Evolutionary conservation across 371 early-diverging fungal species (phyloP).

Genomic region (Syncephalastrum sp.): DNA sequence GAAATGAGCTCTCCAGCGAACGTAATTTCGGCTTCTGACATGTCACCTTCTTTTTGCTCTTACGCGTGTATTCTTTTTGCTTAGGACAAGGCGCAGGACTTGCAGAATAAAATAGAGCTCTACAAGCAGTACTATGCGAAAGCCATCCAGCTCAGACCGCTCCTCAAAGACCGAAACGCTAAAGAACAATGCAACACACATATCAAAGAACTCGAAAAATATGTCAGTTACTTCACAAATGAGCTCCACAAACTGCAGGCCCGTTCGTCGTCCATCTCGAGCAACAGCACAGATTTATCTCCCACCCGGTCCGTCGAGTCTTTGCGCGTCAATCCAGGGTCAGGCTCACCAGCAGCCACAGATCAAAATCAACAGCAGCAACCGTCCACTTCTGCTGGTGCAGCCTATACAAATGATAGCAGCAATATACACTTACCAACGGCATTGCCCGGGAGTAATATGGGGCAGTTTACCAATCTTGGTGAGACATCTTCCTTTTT

Average conservation of each 20-base stretch:
- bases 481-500: conserved; percentile 31
- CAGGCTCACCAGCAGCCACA: not conserved
- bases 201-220: conserved; percentile 76
- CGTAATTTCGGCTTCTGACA: not conserved
- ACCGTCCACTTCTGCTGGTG: not conserved
- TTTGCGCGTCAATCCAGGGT: too few species aligned
- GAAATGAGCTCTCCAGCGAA: too few species aligned
- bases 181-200: conserved; percentile 78
- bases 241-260: conserved; percentile 66
- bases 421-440: too few species aligned
- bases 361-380: not conserved
- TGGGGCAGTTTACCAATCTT: conserved; percentile 48
- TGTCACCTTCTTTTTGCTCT: too few species aligned
- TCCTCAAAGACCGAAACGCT: conserved; percentile 68
- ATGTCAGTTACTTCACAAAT: conserved; percentile 77
- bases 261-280: conserved; percentile 21
- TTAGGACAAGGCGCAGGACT: conserved; percentile 4
- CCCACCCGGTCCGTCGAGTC: too few species aligned
- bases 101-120: conserved; percentile 1
- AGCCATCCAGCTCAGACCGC: conserved; percentile 62
- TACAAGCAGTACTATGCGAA: not conserved
- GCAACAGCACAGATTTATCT: conserved; percentile 12
- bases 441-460: not conserved
- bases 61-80: too few species aligned
- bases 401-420: conserved; percentile 3